Evolutionary conservation across 2,329 filamentous ascomycete species (phyloP), one percentile per base, ranked within the genome.

Genomic region (Teratosphaeria gauchensis): DNA sequence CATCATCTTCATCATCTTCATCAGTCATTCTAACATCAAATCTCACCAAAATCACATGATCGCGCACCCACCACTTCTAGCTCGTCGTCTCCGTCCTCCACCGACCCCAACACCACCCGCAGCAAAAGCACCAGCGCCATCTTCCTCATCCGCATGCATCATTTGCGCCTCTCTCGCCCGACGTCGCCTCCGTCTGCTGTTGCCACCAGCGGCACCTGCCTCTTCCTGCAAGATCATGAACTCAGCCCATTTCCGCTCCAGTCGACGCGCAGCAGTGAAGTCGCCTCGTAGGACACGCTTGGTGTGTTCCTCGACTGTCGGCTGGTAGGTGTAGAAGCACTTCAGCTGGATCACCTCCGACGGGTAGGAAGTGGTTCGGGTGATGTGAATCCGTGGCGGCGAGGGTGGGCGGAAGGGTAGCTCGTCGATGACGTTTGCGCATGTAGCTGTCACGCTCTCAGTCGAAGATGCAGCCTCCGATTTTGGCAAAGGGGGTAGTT

Each of bases 141-240:
- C 89, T 63, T 91, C 88, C 71, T 96, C 91, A 65, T 90, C 84
- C 53, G 88, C 85, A 73, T 94, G 90, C 64, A 90, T 78, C 70
- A 87, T 80, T 69, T 90, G 87, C 4, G 91, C 90, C 71, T 95
- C 90, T 53, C 92, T 82, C 1, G 90, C 90, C 60, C 92, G 81
- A 55, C 91, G 81, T 63, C 91, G 80, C 59, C 92, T 78, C 56
- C 91, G 79, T 57, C 91, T 80, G 2, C 82, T 78, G 5, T 88
- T 85, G 1, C 80, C 81, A 1, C 87, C 90, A 1, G 77, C 79
- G 2, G 82, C 82, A 2, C 87, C 88, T 0, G 88, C 89, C 71
- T 96, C 92, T 72, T 96, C 90, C 55, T 84, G 89, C 16, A 89
- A 86, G 75, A 95, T 89, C 91, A 96, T 96, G 72, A 90, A 95